A percentile compares a stretch with the other conserved stretches of the same genome.
Conservation (phyloP, 2,329 filamentous ascomycete species). For the Dendrostoma leiphaemia region DNA sequence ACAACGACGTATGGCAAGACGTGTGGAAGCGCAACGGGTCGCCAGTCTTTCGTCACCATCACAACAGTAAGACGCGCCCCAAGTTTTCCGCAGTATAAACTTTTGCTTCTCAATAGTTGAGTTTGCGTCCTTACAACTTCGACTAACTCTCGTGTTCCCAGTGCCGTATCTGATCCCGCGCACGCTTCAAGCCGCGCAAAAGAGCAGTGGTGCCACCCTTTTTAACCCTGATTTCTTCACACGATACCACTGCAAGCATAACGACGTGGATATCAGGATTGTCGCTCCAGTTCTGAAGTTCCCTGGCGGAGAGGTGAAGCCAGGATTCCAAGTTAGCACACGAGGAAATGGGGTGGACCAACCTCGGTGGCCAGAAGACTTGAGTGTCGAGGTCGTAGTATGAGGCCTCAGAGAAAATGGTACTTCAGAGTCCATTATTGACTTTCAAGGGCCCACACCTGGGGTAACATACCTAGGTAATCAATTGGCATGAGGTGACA, state of each 20-base stretch:
- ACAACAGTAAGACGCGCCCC: slow-evolving; percentile 29
- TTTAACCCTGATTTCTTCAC: slow-evolving; percentile 47
- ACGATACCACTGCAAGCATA: slow-evolving; percentile 16
- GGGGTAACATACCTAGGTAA: too few species aligned
- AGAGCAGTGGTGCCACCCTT: slow-evolving; percentile 34
- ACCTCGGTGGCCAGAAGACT: slow-evolving; percentile 10
- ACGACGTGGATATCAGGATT: neutral
- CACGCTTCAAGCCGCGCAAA: slow-evolving; percentile 36
- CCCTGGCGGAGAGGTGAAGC: slow-evolving; percentile 11
- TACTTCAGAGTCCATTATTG: neutral
- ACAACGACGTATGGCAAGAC: slow-evolving; percentile 43
- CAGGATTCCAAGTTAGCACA: slow-evolving; percentile 9
- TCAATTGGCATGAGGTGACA: too few species aligned
- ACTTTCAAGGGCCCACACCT: too few species aligned
- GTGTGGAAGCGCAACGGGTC: slow-evolving; percentile 43
- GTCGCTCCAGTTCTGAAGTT: slow-evolving; percentile 12
- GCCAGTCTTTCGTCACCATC: slow-evolving; percentile 49
- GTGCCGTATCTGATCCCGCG: slow-evolving; percentile 38
- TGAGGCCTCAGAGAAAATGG: neutral
- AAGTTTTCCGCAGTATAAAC: neutral
- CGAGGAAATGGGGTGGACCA: slow-evolving; percentile 12
- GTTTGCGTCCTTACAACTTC: neutral
- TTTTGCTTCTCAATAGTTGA: neutral
- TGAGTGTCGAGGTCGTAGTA: slow-evolving; percentile 3
- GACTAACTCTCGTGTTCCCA: neutral